These are phyloP conservation scores for Nemophila menziesii DNA, from an alignment of 257 asterid genomes.

Conservation along the genomic window DNA sequence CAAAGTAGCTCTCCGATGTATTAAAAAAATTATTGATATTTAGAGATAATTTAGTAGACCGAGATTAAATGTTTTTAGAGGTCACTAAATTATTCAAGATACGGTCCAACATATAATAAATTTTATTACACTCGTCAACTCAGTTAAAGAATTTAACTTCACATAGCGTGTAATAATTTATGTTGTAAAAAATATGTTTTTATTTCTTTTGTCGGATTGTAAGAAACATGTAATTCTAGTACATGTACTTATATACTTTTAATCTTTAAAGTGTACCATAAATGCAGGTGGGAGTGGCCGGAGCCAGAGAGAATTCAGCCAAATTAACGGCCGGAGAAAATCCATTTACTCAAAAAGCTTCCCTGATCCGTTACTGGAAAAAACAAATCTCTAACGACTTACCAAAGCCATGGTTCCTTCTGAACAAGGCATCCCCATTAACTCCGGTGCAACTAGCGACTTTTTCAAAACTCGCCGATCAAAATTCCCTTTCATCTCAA, in stretches of 20 bases:
- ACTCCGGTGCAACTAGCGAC: conserved; percentile 37
- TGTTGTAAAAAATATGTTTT: too few relatives aligned
- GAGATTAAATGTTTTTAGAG: too few relatives aligned
- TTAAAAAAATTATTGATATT: too few relatives aligned
- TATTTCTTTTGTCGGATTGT: too few relatives aligned
- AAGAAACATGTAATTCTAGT: too few relatives aligned
- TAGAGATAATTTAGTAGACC: too few relatives aligned
- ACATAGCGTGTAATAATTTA: too few relatives aligned
- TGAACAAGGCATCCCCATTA: conserved; percentile 54
- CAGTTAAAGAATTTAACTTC: too few relatives aligned
- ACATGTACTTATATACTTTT: not conserved
- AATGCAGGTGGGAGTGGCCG: conserved; percentile 34
- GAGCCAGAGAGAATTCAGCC: conserved; percentile 11
- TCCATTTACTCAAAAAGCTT: conserved; percentile 55
- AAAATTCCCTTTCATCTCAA: conserved; percentile 11
- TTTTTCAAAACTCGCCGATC: conserved; percentile 27
- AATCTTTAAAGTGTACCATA: not conserved
- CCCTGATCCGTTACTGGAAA: conserved; percentile 48
- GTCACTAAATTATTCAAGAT: too few relatives aligned
- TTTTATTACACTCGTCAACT: too few relatives aligned
- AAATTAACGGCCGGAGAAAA: conserved; percentile 14
- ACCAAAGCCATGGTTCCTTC: conserved; percentile 39
- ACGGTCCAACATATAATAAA: too few relatives aligned
- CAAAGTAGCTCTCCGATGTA: too few relatives aligned
- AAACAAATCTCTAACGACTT: conserved; percentile 46